Percentiles rank a stretch among this genome's conserved stretches.
phyloP scores from a whole-genome alignment of 78 protist genomes.

The Pigoraptor vietnamica region DNA sequence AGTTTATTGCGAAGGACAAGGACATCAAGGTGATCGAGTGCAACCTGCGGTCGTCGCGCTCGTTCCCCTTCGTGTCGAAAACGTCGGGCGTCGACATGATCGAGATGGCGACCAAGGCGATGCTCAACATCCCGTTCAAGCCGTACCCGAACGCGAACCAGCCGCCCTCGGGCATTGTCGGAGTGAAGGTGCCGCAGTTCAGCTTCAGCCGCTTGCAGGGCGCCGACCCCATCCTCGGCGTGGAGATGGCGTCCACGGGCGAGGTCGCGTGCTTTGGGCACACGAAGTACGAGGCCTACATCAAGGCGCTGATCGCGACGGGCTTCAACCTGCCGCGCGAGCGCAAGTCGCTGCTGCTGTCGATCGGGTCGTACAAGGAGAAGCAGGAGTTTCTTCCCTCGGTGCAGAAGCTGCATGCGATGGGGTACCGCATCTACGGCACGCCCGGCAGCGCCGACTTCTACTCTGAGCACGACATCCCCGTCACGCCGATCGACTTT shows the following conservation, averaged over 20 bases:
- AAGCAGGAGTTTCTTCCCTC: slow-evolving; percentile 71
- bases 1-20: slow-evolving; percentile 87
- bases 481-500: slow-evolving; percentile 2
- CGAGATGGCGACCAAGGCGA: slow-evolving; percentile 75
- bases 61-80: slow-evolving; percentile 91
- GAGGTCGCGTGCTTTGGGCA: slow-evolving; percentile 94
- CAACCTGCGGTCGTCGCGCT: slow-evolving; percentile 90
- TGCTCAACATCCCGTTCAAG: slow-evolving; percentile 26
- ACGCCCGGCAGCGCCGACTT: slow-evolving; percentile 72
- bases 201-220: slow-evolving; percentile 89
- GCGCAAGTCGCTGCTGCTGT: slow-evolving; percentile 58
- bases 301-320: slow-evolving; percentile 83
- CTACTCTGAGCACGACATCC: slow-evolving; percentile 46
- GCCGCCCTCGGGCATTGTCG: background rate
- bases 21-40: slow-evolving; percentile 92
- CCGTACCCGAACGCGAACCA: slow-evolving; percentile 19
- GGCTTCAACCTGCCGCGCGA: slow-evolving; percentile 69
- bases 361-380: slow-evolving; percentile 75
- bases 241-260: slow-evolving; percentile 98
- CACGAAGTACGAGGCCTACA: slow-evolving; percentile 79
- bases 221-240: slow-evolving; percentile 95
- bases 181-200: slow-evolving; percentile 92
- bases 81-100: slow-evolving; percentile 67
- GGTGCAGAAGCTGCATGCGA: slow-evolving; percentile 40
- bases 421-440: slow-evolving; percentile 60